These are phyloP conservation scores for Nicotiana sylvestris DNA, from an alignment of 257 asterid genomes.

Conservation along the genomic window DNA sequence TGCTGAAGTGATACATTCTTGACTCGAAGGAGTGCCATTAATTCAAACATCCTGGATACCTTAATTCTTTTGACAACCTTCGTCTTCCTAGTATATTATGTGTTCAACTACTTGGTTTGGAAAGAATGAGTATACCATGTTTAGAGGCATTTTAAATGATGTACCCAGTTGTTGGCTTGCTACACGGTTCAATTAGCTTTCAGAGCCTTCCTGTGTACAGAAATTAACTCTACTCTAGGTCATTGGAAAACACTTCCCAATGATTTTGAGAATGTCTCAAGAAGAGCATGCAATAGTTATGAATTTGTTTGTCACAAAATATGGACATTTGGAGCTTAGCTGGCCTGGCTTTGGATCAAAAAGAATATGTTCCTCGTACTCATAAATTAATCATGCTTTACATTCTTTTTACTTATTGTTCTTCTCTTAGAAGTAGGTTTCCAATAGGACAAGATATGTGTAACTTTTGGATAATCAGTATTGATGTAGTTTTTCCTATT, in stretches of 20 bases:
- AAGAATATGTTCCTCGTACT: no score
- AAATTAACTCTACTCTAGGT: not conserved
- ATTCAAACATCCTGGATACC: not conserved
- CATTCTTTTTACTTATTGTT: not conserved
- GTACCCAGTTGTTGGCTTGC: not conserved
- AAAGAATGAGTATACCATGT: not conserved
- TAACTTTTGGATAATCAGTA: not conserved
- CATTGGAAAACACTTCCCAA: not conserved
- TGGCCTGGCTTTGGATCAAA: not conserved
- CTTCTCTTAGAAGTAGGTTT: not conserved
- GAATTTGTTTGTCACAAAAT: not conserved
- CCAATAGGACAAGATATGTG: not conserved
- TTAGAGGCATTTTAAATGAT: not conserved
- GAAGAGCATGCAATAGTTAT: not conserved
- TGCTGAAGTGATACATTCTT: not conserved
- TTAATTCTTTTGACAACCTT: not conserved
- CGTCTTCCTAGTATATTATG: not conserved
- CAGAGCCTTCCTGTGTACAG: not conserved
- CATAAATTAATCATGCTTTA: not conserved
- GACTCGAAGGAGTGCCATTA: not conserved
- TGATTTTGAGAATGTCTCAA: not conserved
- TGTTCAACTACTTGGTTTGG: not conserved
- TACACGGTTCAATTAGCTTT: not conserved
- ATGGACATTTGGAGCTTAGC: not conserved
- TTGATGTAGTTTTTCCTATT: not conserved